phyloP scores from a whole-genome alignment of 2,329 filamentous ascomycete species.

The Zymoseptoria ardabiliae region DNA sequence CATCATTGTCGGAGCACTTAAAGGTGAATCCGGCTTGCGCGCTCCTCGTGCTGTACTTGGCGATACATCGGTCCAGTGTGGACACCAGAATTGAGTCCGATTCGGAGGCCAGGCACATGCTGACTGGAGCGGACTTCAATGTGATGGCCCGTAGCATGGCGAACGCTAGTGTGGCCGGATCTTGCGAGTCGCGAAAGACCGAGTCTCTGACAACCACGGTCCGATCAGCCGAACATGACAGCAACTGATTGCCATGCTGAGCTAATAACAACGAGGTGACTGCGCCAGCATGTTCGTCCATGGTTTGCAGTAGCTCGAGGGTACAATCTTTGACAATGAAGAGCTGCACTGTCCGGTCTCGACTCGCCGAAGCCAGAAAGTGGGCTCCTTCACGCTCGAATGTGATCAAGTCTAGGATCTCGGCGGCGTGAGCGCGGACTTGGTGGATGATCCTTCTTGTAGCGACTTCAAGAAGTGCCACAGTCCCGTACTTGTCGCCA shows the following conservation, averaged over 20 bases:
- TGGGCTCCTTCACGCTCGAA: conserved; percentile 55
- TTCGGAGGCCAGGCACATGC: conserved; percentile 66
- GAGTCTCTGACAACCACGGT: conserved; percentile 77
- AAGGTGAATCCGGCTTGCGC: conserved; percentile 67
- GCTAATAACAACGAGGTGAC: conserved; percentile 73
- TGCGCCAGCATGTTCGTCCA: conserved; percentile 83
- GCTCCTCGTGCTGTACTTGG: conserved; percentile 47
- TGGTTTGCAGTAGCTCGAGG: conserved; percentile 73
- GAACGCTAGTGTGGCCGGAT: conserved; percentile 60
- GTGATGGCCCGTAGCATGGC: conserved; percentile 70
- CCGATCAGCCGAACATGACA: conserved; percentile 84
- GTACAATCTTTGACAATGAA: conserved; percentile 52
- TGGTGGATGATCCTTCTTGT: conserved; percentile 58
- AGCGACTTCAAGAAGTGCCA: conserved; percentile 52
- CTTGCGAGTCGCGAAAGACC: conserved; percentile 58
- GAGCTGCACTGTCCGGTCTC: conserved; percentile 90
- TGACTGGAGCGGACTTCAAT: conserved; percentile 78
- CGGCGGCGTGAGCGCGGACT: conserved; percentile 77
- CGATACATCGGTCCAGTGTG: conserved; percentile 55
- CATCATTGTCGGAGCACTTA: conserved; percentile 74
- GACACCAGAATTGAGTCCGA: conserved; percentile 50
- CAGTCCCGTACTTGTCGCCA: conserved; percentile 78
- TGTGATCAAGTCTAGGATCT: conserved; percentile 75
- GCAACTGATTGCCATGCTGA: conserved; percentile 56
- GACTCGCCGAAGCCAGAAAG: conserved; percentile 72